A percentile compares a stretch with the other conserved stretches of the same genome.
Evolutionary conservation across 805 yeast genomes (phyloP).

Genomic region (Brettanomyces custersianus): DNA sequence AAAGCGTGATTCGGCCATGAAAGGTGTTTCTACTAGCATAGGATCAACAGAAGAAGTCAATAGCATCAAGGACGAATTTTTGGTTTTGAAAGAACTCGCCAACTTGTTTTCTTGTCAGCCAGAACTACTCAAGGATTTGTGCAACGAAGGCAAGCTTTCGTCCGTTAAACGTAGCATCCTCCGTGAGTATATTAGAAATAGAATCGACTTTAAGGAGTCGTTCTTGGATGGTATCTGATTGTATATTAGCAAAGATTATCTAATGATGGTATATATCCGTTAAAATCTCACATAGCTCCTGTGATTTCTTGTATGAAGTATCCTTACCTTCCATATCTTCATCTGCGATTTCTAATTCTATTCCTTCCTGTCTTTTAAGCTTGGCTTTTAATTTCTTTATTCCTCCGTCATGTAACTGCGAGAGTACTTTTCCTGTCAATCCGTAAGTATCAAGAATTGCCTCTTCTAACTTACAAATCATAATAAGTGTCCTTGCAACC

Average conservation of each 20-base stretch:
- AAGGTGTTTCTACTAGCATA: background rate
- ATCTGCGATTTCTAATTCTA: no score
- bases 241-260: no score
- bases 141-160: conserved; percentile 73
- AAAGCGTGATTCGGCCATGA: conserved; percentile 1
- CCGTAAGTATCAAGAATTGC: conserved; percentile 12
- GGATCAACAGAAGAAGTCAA: conserved; percentile 10
- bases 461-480: conserved; percentile 9
- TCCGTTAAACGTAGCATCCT: conserved; percentile 53
- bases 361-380: background rate
- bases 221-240: conserved; percentile 24
- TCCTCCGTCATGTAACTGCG: conserved; percentile 19
- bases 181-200: conserved; percentile 55
- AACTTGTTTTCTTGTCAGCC: conserved; percentile 81
- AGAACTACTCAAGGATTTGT: conserved; percentile 64
- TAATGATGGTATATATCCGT: no score
- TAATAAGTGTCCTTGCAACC: conserved; percentile 12
- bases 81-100: conserved; percentile 66
- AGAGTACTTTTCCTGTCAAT: conserved; percentile 12
- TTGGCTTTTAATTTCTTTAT: no score
- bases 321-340: background rate
- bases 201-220: conserved; percentile 59
- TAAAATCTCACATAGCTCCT: background rate
- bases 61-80: conserved; percentile 38
- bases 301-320: background rate